Evolutionary conservation across 352 stramenopile genomes (phyloP).

Genomic region (Albugo laibachii): DNA sequence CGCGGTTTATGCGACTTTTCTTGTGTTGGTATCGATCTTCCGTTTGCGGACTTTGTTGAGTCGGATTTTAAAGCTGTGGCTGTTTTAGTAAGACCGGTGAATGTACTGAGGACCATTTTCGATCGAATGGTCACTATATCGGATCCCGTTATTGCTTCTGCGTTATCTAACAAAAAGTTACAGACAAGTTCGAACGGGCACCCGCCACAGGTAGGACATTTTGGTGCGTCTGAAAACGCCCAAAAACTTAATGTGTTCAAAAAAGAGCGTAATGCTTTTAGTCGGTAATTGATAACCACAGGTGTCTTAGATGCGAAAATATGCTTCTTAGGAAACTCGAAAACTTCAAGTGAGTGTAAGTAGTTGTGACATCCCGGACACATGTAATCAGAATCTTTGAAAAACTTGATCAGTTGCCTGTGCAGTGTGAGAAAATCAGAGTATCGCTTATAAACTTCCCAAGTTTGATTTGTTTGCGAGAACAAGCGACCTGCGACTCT

Average conservation of each 20-base stretch:
- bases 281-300: constrained; percentile 68
- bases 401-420: constrained; percentile 58
- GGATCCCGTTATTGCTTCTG: constrained; percentile 20
- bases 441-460: constrained; percentile 68
- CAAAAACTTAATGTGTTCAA: constrained; percentile 61
- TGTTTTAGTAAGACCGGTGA: constrained; percentile 9
- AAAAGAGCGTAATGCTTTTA: constrained; percentile 68
- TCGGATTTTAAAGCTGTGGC: no score
- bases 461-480: constrained; percentile 35
- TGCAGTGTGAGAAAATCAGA: constrained; percentile 68
- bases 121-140: constrained; percentile 52
- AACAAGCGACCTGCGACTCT: constrained; percentile 39
- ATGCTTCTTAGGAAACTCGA: constrained; percentile 78
- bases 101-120: constrained; percentile 37
- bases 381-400: constrained; percentile 36
- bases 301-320: constrained; percentile 52
- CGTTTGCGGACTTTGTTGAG: no score
- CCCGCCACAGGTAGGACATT: constrained; percentile 65
- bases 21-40: no score
- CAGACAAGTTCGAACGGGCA: constrained; percentile 63
- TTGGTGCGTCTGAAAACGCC: constrained; percentile 63
- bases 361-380: constrained; percentile 69
- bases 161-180: constrained; percentile 55
- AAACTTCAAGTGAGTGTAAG: constrained; percentile 46
- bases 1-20: no score